Evolutionary conservation across 306 rosid genomes (phyloP).

Genomic region (Corylus americana): DNA sequence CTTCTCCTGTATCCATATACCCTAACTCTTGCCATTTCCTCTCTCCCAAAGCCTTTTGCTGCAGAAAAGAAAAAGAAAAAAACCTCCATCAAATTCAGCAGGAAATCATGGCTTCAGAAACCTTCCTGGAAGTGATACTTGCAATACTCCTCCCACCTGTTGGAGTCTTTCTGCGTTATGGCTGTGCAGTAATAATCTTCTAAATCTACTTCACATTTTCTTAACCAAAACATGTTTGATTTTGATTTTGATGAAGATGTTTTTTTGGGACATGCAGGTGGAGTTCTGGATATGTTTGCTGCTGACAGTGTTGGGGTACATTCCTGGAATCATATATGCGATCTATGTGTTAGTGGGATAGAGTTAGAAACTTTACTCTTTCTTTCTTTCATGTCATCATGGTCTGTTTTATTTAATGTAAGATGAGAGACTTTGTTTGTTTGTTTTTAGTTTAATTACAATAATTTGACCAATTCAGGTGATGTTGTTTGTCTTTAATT

Average conservation of each 20-base stretch:
- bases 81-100: background rate
- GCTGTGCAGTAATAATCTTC: conserved; percentile 47
- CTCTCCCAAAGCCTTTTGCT: too few species aligned
- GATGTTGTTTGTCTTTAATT: background rate
- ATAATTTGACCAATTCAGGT: background rate
- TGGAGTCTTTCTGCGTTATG: conserved; percentile 74
- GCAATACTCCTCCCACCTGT: conserved; percentile 71
- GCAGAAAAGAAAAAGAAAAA: too few species aligned
- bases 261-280: conserved; percentile 44
- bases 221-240: background rate
- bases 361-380: background rate
- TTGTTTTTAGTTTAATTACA: background rate
- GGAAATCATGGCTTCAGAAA: conserved; percentile 53
- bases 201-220: too few species aligned
- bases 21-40: background rate
- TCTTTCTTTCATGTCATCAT: background rate
- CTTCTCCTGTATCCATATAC: too few species aligned
- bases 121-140: conserved; percentile 57
- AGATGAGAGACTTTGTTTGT: background rate
- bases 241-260: too few species aligned
- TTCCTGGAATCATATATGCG: conserved; percentile 76
- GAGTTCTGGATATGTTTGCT: conserved; percentile 66
- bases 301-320: conserved; percentile 61
- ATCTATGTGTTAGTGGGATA: conserved; percentile 55
- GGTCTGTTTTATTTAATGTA: background rate